Evolutionary conservation across 495 filamentous ascomycete genomes (phyloP), one percentile per base, ranked within the genome.

Genomic region (Articulospora tetracladia): DNA sequence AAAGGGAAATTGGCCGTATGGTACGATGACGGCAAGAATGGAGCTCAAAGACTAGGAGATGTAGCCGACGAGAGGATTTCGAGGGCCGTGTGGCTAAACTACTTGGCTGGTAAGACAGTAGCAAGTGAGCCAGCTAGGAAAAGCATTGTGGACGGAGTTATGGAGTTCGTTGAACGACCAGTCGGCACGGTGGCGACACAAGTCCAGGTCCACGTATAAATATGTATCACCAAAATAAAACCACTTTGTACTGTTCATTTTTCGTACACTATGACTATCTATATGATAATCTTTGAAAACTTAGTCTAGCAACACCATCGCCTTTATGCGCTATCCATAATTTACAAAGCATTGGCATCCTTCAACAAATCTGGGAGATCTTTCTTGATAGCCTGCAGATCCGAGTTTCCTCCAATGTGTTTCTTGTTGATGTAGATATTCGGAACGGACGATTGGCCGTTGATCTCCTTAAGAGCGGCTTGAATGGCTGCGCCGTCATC

Each of bases 381-480:
- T 0, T 24, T 44, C 75, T 84, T 86, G 72, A 72, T 80, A 1
- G 72, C 79, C 77, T 97, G 91, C 58, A 98, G 74, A 68, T 98
- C 95, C 6, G 92, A 96, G 83, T 98, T 97, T 52, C 94, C 94
- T 39, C 94, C 93, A 70, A 99, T 94, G 75, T 97, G 94, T 73
- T 92, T 73, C 79, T 92, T 72, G 64, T 74, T 73, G 77, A 99
- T 97, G 79, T 87, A 99, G 77, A 97, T 90, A 76, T 96, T 97
- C 56, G 94, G 94, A 8, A 99, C 94, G 61, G 88, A 92, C 66
- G 84, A 76, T 80, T 99, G 95, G 66, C 77, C 74, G 44, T 85
- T 90, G 63, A 98, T 85, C 67, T 95, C 86, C 36, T 76, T 65
- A 59, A 99, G 87, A 19, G 93, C 93, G 60, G 79, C 74, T 76